A percentile compares a stretch with the other conserved stretches of the same genome.
Conservation (phyloP, 208 protist genomes). For the Lotmaria passim region DNA sequence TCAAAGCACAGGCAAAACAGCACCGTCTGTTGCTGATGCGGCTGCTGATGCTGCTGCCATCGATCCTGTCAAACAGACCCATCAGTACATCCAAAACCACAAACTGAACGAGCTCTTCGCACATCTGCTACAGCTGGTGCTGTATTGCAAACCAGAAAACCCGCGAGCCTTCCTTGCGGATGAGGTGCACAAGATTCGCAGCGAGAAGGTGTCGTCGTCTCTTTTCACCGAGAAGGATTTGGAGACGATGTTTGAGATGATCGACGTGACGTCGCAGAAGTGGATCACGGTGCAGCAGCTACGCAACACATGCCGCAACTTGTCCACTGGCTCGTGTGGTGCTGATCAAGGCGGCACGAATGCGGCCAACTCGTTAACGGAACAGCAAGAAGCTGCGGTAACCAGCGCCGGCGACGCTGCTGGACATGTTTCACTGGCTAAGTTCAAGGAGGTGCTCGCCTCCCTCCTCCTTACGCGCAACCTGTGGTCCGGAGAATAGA, state of each 20-base stretch:
- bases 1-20: neutral
- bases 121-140: conserved; percentile 86
- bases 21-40: neutral
- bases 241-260: conserved; percentile 93
- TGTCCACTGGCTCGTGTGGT: conserved; percentile 52
- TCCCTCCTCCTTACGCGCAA: conserved; percentile 71
- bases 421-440: conserved; percentile 75
- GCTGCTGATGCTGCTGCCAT: conserved; percentile 16
- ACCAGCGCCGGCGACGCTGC: conserved; percentile 67
- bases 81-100: conserved; percentile 80
- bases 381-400: conserved; percentile 68
- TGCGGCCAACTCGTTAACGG: conserved; percentile 31
- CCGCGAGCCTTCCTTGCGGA: conserved; percentile 77
- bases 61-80: conserved; percentile 43
- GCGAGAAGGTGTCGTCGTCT: conserved; percentile 62
- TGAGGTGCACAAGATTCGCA: conserved; percentile 76
- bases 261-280: conserved; percentile 88
- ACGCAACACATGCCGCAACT: conserved; percentile 86
- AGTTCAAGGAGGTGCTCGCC: conserved; percentile 84
- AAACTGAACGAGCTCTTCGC: conserved; percentile 86
- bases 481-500: conserved; percentile 44
- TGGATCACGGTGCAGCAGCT: conserved; percentile 86
- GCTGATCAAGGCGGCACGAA: conserved; percentile 1
- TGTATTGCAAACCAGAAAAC: conserved; percentile 84
- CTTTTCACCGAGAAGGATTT: conserved; percentile 89